Percentiles rank a stretch among this genome's conserved stretches.
Evolutionary conservation across 179 eudicot species (phyloP).

Genomic region (Silene vulgaris): DNA sequence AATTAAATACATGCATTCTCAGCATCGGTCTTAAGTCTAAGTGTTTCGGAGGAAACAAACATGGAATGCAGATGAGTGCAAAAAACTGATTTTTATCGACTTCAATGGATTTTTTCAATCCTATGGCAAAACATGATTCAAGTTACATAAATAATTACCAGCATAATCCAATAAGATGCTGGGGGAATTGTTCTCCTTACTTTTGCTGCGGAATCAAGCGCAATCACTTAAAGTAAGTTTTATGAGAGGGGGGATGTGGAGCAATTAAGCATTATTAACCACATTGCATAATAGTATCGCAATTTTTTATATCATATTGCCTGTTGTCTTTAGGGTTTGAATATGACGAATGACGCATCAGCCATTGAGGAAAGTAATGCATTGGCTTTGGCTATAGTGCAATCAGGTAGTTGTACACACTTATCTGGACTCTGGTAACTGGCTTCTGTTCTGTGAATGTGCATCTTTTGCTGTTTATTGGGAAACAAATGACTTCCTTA

Average conservation of each 20-base stretch:
- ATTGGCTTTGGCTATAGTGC: slow-evolving; percentile 77
- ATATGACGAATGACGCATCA: slow-evolving; percentile 50
- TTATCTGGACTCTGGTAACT: neutral
- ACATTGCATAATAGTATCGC: slow-evolving; percentile 29
- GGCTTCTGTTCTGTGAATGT: neutral
- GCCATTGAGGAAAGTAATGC: slow-evolving; percentile 83
- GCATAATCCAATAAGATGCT: neutral
- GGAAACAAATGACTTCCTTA: slow-evolving; percentile 5
- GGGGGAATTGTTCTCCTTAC: neutral
- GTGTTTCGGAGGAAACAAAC: neutral
- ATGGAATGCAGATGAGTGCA: neutral
- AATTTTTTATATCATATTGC: too few relatives aligned
- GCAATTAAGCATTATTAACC: slow-evolving; percentile 8
- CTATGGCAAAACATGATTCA: neutral
- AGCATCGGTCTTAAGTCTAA: neutral
- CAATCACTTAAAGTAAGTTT: neutral
- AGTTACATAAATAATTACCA: neutral
- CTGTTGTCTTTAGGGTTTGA: slow-evolving; percentile 53
- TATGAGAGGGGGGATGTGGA: neutral
- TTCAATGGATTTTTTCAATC: neutral
- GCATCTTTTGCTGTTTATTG: neutral
- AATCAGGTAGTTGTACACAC: slow-evolving; percentile 46
- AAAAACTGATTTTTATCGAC: neutral
- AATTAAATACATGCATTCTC: neutral
- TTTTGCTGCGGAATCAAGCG: too few relatives aligned